These are phyloP conservation scores for Thielaviopsis ethacetica DNA, from an alignment of 2,329 filamentous ascomycete species.

Conservation along the genomic window DNA sequence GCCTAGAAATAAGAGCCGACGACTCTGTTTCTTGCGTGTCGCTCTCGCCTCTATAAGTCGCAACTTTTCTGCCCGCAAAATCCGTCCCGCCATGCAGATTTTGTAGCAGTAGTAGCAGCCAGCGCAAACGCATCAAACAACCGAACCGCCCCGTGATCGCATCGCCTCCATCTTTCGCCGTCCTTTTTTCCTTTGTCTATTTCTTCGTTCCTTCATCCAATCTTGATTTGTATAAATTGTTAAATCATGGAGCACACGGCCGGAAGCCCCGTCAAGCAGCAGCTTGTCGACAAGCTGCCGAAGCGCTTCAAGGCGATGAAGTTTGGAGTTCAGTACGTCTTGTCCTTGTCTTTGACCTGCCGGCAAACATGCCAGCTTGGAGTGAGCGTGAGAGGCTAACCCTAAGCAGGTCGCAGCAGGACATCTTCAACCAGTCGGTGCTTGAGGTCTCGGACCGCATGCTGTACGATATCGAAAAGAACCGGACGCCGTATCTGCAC, in stretches of 20 bases:
- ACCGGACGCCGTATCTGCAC: constrained; percentile 59
- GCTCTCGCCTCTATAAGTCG: not conserved
- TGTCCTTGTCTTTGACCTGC: not conserved
- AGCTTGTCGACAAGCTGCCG: constrained; percentile 74
- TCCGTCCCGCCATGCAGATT: constrained; percentile 8
- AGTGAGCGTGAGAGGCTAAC: not conserved
- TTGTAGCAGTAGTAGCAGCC: constrained; percentile 1
- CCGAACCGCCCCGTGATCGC: not conserved
- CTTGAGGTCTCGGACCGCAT: constrained; percentile 88
- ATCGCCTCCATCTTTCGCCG: not conserved
- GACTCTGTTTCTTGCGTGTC: not conserved
- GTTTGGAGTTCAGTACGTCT: constrained; percentile 73
- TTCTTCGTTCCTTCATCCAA: not conserved
- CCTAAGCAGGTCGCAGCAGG: constrained; percentile 57
- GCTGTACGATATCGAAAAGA: constrained; percentile 77
- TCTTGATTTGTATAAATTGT: too few species aligned
- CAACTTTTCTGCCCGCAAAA: not conserved
- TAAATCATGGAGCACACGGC: constrained; percentile 14
- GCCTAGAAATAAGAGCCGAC: not conserved
- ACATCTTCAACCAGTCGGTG: constrained; percentile 90
- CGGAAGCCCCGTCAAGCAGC: constrained; percentile 49
- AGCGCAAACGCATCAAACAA: constrained; percentile 5
- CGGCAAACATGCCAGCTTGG: not conserved
- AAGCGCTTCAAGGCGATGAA: constrained; percentile 88
- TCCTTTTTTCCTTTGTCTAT: not conserved